A percentile compares a stretch with the other conserved stretches of the same genome.
Evolutionary conservation across 305 asterid genomes (phyloP).

Genomic region (Fraxinus sp.): DNA sequence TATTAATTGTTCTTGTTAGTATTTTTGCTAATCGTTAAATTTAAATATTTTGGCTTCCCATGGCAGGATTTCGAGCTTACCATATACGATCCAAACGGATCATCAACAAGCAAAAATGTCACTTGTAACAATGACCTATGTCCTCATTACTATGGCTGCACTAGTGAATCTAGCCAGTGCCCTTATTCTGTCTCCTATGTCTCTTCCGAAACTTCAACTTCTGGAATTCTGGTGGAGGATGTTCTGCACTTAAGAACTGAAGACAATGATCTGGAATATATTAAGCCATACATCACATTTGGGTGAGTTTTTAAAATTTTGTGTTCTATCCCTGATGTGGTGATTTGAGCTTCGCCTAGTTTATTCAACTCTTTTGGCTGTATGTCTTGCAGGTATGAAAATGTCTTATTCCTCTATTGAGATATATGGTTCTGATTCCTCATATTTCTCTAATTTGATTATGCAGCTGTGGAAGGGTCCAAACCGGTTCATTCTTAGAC

Average conservation of each 20-base stretch:
- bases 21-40: neutral
- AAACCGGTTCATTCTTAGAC: conserved; percentile 75
- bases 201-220: conserved; percentile 80
- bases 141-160: conserved; percentile 42
- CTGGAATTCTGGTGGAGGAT: conserved; percentile 78
- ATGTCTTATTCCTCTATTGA: neutral
- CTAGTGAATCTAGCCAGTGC: conserved; percentile 46
- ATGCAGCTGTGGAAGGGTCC: conserved; percentile 82
- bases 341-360: conserved; percentile 7
- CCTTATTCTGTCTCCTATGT: conserved; percentile 77
- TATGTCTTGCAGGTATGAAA: conserved; percentile 6
- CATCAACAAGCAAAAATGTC: conserved; percentile 71
- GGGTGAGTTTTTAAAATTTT: conserved; percentile 59
- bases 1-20: neutral
- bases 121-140: conserved; percentile 67
- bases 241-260: conserved; percentile 62
- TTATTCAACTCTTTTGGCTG: neutral
- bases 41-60: conserved; percentile 13
- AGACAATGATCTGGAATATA: conserved; percentile 38
- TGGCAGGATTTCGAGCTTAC: conserved; percentile 74
- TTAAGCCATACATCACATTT: conserved; percentile 59
- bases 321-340: conserved; percentile 17
- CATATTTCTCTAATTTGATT: conserved; percentile 24
- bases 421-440: neutral
- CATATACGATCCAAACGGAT: conserved; percentile 57